phyloP scores from a whole-genome alignment of 2,329 filamentous ascomycete species.

The Pseudogymnoascus sp. region DNA sequence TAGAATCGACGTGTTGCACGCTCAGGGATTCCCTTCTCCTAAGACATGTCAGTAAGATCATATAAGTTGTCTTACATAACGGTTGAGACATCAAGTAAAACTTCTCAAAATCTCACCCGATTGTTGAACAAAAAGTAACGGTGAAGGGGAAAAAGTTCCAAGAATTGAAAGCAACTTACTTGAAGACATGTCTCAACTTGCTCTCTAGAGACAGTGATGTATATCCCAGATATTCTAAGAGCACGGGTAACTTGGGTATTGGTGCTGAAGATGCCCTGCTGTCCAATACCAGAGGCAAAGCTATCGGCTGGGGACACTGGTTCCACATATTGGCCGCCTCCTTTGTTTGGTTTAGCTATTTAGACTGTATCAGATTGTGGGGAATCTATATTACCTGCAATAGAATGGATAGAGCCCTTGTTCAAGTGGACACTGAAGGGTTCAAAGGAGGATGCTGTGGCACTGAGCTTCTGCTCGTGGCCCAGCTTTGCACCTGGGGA shows the following conservation, averaged over 20 bases:
- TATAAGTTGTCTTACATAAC: not conserved
- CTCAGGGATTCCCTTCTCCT: slow-evolving; percentile 10
- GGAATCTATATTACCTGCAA: not conserved
- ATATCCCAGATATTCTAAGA: slow-evolving; percentile 26
- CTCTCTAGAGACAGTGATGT: slow-evolving; percentile 18
- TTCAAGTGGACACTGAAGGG: slow-evolving; percentile 35
- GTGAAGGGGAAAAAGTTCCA: not conserved
- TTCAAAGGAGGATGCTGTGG: slow-evolving; percentile 57
- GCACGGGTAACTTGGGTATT: slow-evolving; percentile 24
- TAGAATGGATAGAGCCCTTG: not conserved
- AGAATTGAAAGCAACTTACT: slow-evolving; percentile 18
- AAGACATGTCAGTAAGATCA: not conserved
- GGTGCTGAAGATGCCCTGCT: slow-evolving; percentile 26
- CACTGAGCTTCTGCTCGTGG: slow-evolving; percentile 49
- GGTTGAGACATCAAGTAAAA: not conserved
- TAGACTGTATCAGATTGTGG: not conserved
- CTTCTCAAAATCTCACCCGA: not conserved
- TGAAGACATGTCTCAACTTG: slow-evolving; percentile 20
- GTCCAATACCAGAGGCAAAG: not conserved
- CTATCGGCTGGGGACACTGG: not conserved
- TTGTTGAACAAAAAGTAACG: not conserved
- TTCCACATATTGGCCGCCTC: not conserved
- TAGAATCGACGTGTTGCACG: slow-evolving; percentile 16
- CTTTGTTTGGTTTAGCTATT: not conserved
- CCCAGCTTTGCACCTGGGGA: slow-evolving; percentile 30